Base-by-base conservation (phyloP, 1,284 basidiomycete genomes). In the Sanghuangporus weigelae region DNA sequence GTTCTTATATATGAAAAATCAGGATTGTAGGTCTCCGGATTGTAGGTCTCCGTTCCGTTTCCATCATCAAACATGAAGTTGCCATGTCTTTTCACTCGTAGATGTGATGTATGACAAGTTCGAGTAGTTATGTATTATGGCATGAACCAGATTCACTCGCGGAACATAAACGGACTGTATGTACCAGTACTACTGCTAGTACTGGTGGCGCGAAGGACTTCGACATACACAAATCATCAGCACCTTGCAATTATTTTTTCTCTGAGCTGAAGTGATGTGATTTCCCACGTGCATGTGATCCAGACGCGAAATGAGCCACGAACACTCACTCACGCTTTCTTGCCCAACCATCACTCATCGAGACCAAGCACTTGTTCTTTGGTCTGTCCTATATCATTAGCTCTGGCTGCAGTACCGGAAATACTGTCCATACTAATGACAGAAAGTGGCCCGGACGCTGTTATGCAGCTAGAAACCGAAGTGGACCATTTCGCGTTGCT, bases 51-150 rank as follows among this genome's bases (percentile, higher is more conserved):
- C n/a, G n/a, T n/a, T 31, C 35, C 26, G 26, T 3, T 31, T 31
- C 3, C 26, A 3, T 4, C 26, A 31, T 3, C 26, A 10, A 60
- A 26, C 11, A 23, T 53, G 53, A 54, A 46, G 42, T 38, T 6
- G 11, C 36, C 39, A 63, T 53, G 62, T 14, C n/a, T 44, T 51
- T 42, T 1, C 12, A 69, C 80, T 80, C 81, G 36, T 84, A 95
- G 81, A 95, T 98, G 4, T 97, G 81, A 95, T 98, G 4, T 97
- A 93, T 74, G 85, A 87, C 23, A 95, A 98, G 76, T 96, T 99
- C 2, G 93, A 95, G 62, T 80, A 86, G 69, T 84, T 99, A 31
- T n/a, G n/a, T n/a, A n/a, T 99, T 99, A 81, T 89, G 92, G 73
- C 89, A 93, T 69, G 93, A 93, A 0, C 93, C 91, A 5, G 97